Conservation (phyloP, 176 grass and related monocot species). For the Triticum urartu region DNA sequence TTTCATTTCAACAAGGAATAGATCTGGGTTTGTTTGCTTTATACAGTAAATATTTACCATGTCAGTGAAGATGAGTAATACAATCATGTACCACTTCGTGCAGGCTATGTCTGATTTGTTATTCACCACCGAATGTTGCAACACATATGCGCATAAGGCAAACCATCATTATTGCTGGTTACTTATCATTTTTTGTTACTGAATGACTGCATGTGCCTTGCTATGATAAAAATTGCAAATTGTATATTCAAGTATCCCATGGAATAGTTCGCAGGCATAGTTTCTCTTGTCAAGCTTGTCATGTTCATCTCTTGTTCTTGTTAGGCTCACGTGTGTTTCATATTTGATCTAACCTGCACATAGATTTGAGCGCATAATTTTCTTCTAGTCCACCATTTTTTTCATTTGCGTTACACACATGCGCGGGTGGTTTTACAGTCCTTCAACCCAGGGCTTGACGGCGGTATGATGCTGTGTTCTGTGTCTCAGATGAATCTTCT, state of each 20-base stretch:
- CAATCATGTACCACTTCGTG: not conserved
- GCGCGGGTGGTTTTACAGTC: not conserved
- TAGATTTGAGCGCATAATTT: constrained; percentile 18
- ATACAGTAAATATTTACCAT: constrained; percentile 26
- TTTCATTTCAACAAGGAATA: constrained; percentile 11
- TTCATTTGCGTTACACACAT: not conserved
- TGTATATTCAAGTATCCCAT: not conserved
- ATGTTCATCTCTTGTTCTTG: constrained; percentile 24
- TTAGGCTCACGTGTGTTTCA: not conserved
- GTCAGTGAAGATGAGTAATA: not conserved
- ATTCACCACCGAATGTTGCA: not conserved
- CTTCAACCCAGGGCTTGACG: not conserved
- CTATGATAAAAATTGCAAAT: constrained; percentile 4
- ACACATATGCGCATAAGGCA: not conserved
- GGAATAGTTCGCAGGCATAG: not conserved
- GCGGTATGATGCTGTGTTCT: not conserved
- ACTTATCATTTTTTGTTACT: not conserved
- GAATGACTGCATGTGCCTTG: not conserved
- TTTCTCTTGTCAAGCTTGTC: not conserved
- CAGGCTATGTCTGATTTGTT: constrained; percentile 11
- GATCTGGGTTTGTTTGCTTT: constrained; percentile 17
- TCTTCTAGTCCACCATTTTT: not conserved
- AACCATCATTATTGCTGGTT: not conserved
- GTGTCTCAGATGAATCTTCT: not conserved
- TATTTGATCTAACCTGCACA: not conserved